phyloP scores from a whole-genome alignment of 345 rosid genomes.

The Populus euphratica region DNA sequence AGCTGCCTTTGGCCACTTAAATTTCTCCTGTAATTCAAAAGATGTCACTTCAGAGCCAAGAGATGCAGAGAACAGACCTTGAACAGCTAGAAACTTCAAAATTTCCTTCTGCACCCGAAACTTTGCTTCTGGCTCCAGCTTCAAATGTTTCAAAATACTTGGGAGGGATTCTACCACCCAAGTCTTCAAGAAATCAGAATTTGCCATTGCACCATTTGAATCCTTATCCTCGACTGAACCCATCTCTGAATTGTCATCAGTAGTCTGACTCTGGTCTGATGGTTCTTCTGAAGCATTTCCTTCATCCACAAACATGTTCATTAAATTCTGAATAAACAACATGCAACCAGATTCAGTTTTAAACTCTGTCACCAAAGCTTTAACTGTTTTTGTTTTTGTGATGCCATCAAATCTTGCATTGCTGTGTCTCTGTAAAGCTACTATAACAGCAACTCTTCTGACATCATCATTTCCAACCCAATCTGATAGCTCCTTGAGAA shows the following conservation, averaged over 20 bases:
- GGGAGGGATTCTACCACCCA: slow-evolving; percentile 93
- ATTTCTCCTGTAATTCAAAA: slow-evolving; percentile 91
- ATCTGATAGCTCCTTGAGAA: slow-evolving; percentile 59
- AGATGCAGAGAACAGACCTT: slow-evolving; percentile 86
- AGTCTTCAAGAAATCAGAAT: slow-evolving; percentile 66
- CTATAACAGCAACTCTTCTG: slow-evolving; percentile 70
- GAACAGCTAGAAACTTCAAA: slow-evolving; percentile 89
- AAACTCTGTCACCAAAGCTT: slow-evolving; percentile 71
- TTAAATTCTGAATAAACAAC: slow-evolving; percentile 71
- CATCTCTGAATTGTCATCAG: slow-evolving; percentile 93
- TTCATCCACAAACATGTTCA: slow-evolving; percentile 81
- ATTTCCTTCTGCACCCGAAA: slow-evolving; percentile 72
- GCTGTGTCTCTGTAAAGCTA: slow-evolving; percentile 85
- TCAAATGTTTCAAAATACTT: slow-evolving; percentile 61
- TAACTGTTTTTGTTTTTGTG: slow-evolving; percentile 72
- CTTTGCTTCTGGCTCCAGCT: slow-evolving; percentile 66
- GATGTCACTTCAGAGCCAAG: slow-evolving; percentile 96
- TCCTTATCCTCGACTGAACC: slow-evolving; percentile 81
- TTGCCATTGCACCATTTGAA: slow-evolving; percentile 47
- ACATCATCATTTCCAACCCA: slow-evolving; percentile 84
- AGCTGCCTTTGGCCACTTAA: slow-evolving; percentile 88
- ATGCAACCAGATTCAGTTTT: slow-evolving; percentile 75
- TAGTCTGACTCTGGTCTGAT: slow-evolving; percentile 98
- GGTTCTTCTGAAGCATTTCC: slow-evolving; percentile 72
- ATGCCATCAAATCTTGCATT: slow-evolving; percentile 77